phyloP scores from a whole-genome alignment of 2,329 filamentous ascomycete genomes.

The Myriangium duriaei region DNA sequence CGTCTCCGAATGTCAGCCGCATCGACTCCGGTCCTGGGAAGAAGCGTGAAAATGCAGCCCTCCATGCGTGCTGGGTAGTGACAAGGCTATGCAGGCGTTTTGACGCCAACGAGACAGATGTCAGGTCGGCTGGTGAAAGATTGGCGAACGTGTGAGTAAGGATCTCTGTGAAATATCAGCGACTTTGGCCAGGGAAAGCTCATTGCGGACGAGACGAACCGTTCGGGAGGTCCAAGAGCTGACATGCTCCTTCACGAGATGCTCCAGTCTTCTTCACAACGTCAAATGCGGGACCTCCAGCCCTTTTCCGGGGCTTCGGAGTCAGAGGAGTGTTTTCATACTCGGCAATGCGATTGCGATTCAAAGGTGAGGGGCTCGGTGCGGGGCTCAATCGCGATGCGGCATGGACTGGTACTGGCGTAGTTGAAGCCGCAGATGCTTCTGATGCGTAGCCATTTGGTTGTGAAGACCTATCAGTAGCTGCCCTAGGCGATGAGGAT shows the following conservation, averaged over 20 bases:
- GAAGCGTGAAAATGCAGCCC: constrained; percentile 79
- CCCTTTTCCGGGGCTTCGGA: constrained; percentile 25
- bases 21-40: constrained; percentile 65
- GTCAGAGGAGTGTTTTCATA: constrained; percentile 39
- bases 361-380: constrained; percentile 27
- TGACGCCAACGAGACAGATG: constrained; percentile 72
- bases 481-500: neutral
- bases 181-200: constrained; percentile 12
- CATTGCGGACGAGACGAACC: constrained; percentile 41
- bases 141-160: constrained; percentile 85
- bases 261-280: constrained; percentile 36
- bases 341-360: constrained; percentile 38
- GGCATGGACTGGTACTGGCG: neutral
- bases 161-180: constrained; percentile 51
- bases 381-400: constrained; percentile 3
- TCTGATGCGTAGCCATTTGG: neutral
- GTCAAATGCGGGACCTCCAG: constrained; percentile 37
- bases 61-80: constrained; percentile 86
- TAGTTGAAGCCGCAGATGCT: neutral
- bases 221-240: constrained; percentile 60
- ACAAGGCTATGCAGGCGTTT: constrained; percentile 77
- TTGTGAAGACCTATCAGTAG: neutral
- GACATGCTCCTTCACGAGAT: constrained; percentile 32
- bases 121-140: constrained; percentile 72
- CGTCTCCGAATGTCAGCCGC: constrained; percentile 25